Base-by-base conservation (phyloP, 2,329 filamentous ascomycete genomes). In the Myriosclerotinia scirpicola region DNA sequence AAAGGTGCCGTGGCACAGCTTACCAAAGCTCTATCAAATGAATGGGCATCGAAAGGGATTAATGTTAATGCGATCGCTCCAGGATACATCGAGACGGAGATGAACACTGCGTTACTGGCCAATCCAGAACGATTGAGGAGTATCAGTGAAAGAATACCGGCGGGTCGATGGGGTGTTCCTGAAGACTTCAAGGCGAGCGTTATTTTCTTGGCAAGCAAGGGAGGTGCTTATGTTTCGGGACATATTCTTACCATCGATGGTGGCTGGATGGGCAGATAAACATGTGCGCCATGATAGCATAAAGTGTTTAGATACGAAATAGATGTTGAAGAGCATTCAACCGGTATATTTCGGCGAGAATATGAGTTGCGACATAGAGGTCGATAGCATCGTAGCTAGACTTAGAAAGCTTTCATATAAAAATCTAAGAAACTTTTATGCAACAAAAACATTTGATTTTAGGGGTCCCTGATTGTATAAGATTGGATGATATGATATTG, bases 21-120 rank as follows among this genome's bases (percentile, higher is more conserved):
- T 12, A 81, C 74, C 38, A 79, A 80, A 80, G 89, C 89, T 36
- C 82, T 97, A 67, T 87, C 88, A 56, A 97, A 97, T 76, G 91
- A 96, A 80, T 97, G 93, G 93, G 87, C 88, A 0, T 78, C 81
- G n/a, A 84, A 87, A 74, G 92, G 92, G 2, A 84, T 97, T 69
- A 91, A 85, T 0, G 92, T 97, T 52, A 97, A 97, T 77, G 91
- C 90, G 9, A 91, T 97, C 75, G 92, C 93, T 2, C 93, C 93
- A 0, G 93, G 93, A 0, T 97, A 97, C 78, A 91, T 96, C 73
- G 90, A 86, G 60, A 97, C 93, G n/a, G 93, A 97, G 68, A 97
- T 97, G 93, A 97, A 97, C 77, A 84, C 83, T 71, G 93, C 92
- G 3, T 79, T 97, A 74, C 85, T 96, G 54, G 85, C 88, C 61